Evolutionary conservation across 2,329 filamentous ascomycete genomes (phyloP), one percentile per base, ranked within the genome.

Genomic region (Fusarium sp.): DNA sequence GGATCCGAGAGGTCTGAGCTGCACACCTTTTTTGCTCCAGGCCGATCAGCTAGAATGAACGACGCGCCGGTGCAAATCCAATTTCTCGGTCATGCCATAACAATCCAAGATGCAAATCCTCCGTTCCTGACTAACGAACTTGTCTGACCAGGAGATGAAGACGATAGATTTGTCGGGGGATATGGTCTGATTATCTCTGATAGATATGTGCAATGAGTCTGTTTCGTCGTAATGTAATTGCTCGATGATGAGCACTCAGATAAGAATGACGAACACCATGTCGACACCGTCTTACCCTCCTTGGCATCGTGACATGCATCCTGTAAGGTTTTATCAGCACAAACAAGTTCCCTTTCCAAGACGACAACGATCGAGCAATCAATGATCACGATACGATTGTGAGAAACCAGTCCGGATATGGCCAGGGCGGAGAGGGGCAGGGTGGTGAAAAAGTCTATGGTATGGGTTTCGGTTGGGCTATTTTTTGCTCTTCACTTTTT

Each of bases 231-330:
- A 20, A 42, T 29, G 45, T 9, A 57, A 52, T 40, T 59, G 38
- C 38, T 70, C 66, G 57, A 71, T 75, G 69, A 74, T 74, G 71
- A 75, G 73, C 69, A 75, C 59, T 64, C 50, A 57, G 52, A 60
- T 58, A 72, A 75, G 70, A 72, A 75, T 75, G 73, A 75, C 73
- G 73, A 72, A 71, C 51, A 40, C n/a, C 38, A 51, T 25, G 10
- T 34, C 45, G 42, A 64, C 64, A 59, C 53, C 58, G 51, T 63
- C 59, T 55, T 49, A 65, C 51, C 54, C 55, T 64, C 50, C 68
- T 71, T 53, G 52, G 49, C 52, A 38, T 60, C 27, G 38, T 24
- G 16, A 60, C 42, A 29, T 52, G 14, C 32, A 38, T 50, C 16
- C 32, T 52, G 54, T 47, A 69, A 59, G 53, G 46, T 52, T 59